Percentiles rank a stretch among this genome's conserved stretches.
Evolutionary conservation across 345 rosid genomes (phyloP).

Genomic region (Durio zibethinus): DNA sequence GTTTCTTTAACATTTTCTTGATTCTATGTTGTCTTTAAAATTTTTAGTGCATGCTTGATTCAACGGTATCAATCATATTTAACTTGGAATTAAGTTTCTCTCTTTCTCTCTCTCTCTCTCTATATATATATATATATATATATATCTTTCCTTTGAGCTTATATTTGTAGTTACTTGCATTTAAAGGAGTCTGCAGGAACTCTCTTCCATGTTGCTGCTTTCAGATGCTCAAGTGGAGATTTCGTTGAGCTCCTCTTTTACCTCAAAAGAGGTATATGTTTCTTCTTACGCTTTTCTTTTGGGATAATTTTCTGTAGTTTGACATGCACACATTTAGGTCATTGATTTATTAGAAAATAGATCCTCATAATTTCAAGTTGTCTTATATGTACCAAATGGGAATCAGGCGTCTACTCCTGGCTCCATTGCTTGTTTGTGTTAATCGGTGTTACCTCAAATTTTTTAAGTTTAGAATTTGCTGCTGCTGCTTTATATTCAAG

Average conservation of each 20-base stretch:
- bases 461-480: neutral
- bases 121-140: too few relatives aligned
- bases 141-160: slow-evolving; percentile 9
- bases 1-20: slow-evolving; percentile 1
- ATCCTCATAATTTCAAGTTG: neutral
- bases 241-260: slow-evolving; percentile 31
- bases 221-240: slow-evolving; percentile 37
- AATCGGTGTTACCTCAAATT: neutral
- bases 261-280: slow-evolving; percentile 36
- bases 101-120: neutral
- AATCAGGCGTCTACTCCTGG: neutral
- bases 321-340: neutral
- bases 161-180: slow-evolving; percentile 21
- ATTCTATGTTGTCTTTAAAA: neutral
- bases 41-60: neutral
- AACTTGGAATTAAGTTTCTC: neutral
- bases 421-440: neutral
- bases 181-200: slow-evolving; percentile 80
- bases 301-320: neutral
- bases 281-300: slow-evolving; percentile 5
- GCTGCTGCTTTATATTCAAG: neutral
- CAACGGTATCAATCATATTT: neutral
- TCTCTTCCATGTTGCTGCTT: slow-evolving; percentile 43
- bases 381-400: neutral
- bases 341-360: neutral